Conservation (phyloP, 106 monocot genomes). For the Platanthera guangdongensis region DNA sequence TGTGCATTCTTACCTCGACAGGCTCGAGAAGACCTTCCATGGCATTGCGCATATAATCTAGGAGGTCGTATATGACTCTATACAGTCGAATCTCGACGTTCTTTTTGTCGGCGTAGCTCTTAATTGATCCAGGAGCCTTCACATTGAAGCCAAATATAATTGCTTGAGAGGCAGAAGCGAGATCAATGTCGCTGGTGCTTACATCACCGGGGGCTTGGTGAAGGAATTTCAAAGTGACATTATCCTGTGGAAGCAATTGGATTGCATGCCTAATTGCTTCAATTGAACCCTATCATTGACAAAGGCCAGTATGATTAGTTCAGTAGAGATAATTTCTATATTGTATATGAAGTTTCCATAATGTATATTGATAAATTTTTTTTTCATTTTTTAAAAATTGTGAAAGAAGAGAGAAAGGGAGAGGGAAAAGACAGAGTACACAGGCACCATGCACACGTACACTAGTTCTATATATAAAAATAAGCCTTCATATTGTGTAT, state of each 20-base stretch:
- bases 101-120: slow-evolving; percentile 76
- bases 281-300: slow-evolving; percentile 68
- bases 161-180: slow-evolving; percentile 78
- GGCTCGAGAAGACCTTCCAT: slow-evolving; percentile 96
- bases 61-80: slow-evolving; percentile 84
- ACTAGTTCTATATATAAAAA: too few species aligned
- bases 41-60: slow-evolving; percentile 80
- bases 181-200: slow-evolving; percentile 76
- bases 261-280: slow-evolving; percentile 90
- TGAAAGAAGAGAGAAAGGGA: too few species aligned
- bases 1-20: slow-evolving; percentile 57
- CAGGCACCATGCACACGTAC: too few species aligned
- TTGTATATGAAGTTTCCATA: too few species aligned
- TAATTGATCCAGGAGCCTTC: slow-evolving; percentile 75
- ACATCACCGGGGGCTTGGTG: slow-evolving; percentile 95
- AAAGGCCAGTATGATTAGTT: slow-evolving; percentile 1
- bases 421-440: too few species aligned
- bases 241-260: slow-evolving; percentile 86
- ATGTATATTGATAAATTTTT: too few species aligned
- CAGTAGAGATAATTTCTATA: neutral
- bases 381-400: too few species aligned
- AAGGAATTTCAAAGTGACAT: slow-evolving; percentile 79
- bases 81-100: slow-evolving; percentile 88
- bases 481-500: too few species aligned
- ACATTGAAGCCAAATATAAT: slow-evolving; percentile 96